phyloP scores from a whole-genome alignment of 306 rosid species.

The Cyclanthera cordifolia region DNA sequence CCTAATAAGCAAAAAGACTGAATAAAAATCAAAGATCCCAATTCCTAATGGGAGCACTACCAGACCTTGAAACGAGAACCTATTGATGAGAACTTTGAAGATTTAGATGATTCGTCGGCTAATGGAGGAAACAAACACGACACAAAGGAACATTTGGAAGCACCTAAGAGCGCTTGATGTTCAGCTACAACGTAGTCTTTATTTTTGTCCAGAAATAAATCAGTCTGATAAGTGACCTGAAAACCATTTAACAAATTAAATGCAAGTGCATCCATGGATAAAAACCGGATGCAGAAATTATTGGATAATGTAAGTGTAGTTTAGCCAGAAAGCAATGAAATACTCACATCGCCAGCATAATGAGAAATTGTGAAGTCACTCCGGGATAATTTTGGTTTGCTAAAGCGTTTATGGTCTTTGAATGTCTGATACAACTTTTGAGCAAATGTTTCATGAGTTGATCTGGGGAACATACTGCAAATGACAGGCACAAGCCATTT shows the following conservation, averaged over 20 bases:
- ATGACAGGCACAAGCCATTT: conserved; percentile 17
- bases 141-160: conserved; percentile 72
- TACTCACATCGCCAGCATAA: conserved; percentile 98
- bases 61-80: conserved; percentile 97
- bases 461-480: conserved; percentile 97
- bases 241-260: conserved; percentile 18
- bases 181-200: conserved; percentile 98
- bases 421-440: conserved; percentile 93
- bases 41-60: conserved; percentile 5
- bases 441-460: conserved; percentile 95
- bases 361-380: conserved; percentile 97
- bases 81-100: conserved; percentile 93
- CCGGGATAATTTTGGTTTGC: conserved; percentile 80
- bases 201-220: conserved; percentile 95
- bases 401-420: conserved; percentile 81
- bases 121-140: conserved; percentile 59
- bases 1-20: conserved; percentile 20
- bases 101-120: conserved; percentile 83
- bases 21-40: conserved; percentile 14
- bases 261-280: conserved; percentile 9
- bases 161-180: conserved; percentile 81
- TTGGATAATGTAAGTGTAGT: not conserved
- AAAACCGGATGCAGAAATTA: conserved; percentile 11
- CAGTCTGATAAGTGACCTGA: conserved; percentile 98
- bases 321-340: not conserved